Base-by-base conservation (phyloP, 2,329 filamentous ascomycete species). In the Fusarium luffae region DNA sequence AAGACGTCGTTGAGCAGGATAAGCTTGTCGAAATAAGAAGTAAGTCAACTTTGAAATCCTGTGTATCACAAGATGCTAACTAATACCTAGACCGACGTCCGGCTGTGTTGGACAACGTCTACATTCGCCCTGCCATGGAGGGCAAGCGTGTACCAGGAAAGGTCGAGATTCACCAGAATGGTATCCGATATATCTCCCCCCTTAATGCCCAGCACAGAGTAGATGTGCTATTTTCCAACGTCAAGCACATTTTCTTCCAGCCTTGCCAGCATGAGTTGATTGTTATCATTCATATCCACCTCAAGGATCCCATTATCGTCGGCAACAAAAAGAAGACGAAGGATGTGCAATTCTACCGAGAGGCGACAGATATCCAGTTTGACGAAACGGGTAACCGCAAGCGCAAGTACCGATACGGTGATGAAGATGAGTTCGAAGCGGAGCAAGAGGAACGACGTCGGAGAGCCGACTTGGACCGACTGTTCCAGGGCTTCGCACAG, bases 221-320 rank as follows among this genome's bases (percentile, higher is more conserved):
- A 50, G 96, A 99, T 76, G 90, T 99, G 55, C 87, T 99, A 2
- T 99, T 99, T 85, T 97, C 93, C 83, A 99, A 99, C 82, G 93
- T 99, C 79, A 97, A 97, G 80, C 96, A 99, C 78, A 86, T 99
- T 4, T 99, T 99, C 85, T 99, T 99, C 85, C 96, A 99, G 80
- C 96, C 97, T 28, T 98, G 94, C 76, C 92, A 94, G 74, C 93
- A 97, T 76, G 96, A 99, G 80, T 84, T 99, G 76, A 97, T 99
- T 72, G 97, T 99, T 71, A 93, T 99, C 75, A 98, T 99, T 73
- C 96, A 99, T 79, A 92, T 99, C 59, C 96, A 99, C 79, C 88
- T 99, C 51, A 98, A 97, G 82, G 97, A 98, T 67, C 96, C 96
- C 4, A 98, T 99, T 78, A 94, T 99, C 80, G 92, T 99, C 68